Evolutionary conservation across 2,329 filamentous ascomycete species (phyloP), one percentile per base, ranked within the genome.

Genomic region (Penicillium hordei): DNA sequence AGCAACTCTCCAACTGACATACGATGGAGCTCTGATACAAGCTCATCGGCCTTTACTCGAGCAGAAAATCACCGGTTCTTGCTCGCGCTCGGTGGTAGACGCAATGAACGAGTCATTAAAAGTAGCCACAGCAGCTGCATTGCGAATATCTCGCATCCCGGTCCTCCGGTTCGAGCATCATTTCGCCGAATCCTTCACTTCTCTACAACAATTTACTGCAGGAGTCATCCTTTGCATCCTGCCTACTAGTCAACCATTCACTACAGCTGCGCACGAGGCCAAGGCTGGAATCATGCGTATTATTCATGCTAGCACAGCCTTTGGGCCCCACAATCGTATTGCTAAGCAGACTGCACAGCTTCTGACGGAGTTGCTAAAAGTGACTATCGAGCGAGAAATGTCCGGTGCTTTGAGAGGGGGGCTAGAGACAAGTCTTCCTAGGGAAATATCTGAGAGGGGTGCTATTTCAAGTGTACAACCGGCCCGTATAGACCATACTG

Each of bases 211-310:
- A 31, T 68, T 67, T 48, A 65, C 61, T 9, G 65, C 65, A 8
- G 65, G 65, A 1, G 59, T 65, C 15, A 66, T 68, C 19, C 62
- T 72, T 8, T 72, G 70, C 60, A 68, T 72, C 36, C 57, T 66
- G 15, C 69, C 70, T 15, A 70, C 65, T 3, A 68, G 60, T 21
- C 65, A 65, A 25, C 70, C 70, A 9, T 65, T 67, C 46, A 71
- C 68, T 34, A 45, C 58, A 33, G 59, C 62, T 34, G 66, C 70
- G 1, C 61, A 66, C 25, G 68, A 71, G n/a, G 63, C 70, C 10
- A 72, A 72, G 49, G 62, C 68, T 1, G 69, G 69, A 4, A 64
- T 70, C 6, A 55, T 72, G 39, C 59, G 65, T 15, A 72, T 72
- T 33, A 72, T 72, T 13, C 62, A 61, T 19, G 63, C 67, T 1